phyloP scores from a whole-genome alignment of 2,329 filamentous ascomycete genomes.

The Byssothecium circinans region DNA sequence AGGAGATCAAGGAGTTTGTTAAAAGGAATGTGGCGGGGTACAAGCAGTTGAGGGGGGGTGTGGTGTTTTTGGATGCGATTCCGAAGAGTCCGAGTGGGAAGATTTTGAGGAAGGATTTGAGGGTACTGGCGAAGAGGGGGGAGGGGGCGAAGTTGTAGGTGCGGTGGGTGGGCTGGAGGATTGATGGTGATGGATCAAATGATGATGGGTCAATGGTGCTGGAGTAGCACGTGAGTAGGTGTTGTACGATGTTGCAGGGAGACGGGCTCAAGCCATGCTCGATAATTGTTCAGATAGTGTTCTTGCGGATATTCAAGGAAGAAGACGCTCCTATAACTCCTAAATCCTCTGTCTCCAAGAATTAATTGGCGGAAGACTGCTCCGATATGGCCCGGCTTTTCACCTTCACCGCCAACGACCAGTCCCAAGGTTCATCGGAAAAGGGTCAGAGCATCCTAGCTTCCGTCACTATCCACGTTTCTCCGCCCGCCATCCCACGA shows the following conservation, averaged over 20 bases:
- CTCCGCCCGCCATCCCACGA: constrained; percentile 24
- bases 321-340: too few species aligned
- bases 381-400: neutral
- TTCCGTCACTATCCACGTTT: constrained; percentile 29
- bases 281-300: neutral
- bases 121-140: constrained; percentile 36
- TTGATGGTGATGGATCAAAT: too few species aligned
- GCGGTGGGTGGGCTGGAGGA: too few species aligned
- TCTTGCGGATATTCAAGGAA: neutral
- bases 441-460: constrained; percentile 16
- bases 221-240: too few species aligned
- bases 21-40: constrained; percentile 36
- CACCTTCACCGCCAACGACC: neutral
- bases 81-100: constrained; percentile 42
- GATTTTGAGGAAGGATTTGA: constrained; percentile 43
- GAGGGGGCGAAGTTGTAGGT: constrained; percentile 29
- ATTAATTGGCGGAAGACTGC: too few species aligned
- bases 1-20: constrained; percentile 38
- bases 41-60: constrained; percentile 43
- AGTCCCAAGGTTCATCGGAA: constrained; percentile 2
- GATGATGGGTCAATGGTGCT: too few species aligned
- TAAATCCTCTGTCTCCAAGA: neutral
- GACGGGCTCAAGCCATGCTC: too few species aligned
- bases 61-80: constrained; percentile 40
- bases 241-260: too few species aligned